Base-by-base conservation (phyloP, 2,329 filamentous ascomycete species). In the Apiospora marii region DNA sequence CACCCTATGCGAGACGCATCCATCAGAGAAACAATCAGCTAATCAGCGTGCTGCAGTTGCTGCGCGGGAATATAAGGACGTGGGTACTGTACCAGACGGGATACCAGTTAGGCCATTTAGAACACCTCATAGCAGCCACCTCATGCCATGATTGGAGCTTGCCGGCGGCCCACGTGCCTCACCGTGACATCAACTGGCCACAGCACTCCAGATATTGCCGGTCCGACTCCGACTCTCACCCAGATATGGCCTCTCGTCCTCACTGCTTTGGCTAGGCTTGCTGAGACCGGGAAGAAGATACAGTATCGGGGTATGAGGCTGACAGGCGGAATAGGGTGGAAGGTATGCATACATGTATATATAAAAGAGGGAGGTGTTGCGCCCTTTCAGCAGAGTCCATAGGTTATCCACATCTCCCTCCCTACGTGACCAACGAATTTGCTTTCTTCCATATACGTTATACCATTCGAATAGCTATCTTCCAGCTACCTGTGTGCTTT, bases 161-260 rank as follows among this genome's bases (percentile, higher is more conserved):
- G 10, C 6, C 1, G 7, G 30, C 53, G 34, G 53, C 30, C 22
- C 4, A 37, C 22, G 53, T 30, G 53, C 53, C 53, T 61, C 53
- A 10, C 19, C 16, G 30, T 37, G 27, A 22, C 27, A 10, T 37
- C 53, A 61, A 34, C 30, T 37, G 30, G 24, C 49, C 49, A 27
- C 49, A 30, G 16, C 53, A 37, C 14, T 8, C 14, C 22, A 16
- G 16, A 7, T 34, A 12, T 34, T 30, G 27, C 1, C 53, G 3
- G 19, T 41, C 12, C 34, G 8, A n/a, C 58, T n/a, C 19, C 3
- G 22, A 41, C 41, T n/a, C 34, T 10, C 34, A 19, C 8, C 34
- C n/a, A n/a, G 41, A 64, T 64, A 41, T 64, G 58, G 58, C 58
- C 58, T 64, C 58, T 61, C 8, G 37, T 30, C 19, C 3, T n/a